These are phyloP conservation scores for Moniliophthora roreri DNA, from an alignment of 1,284 basidiomycete species.

Conservation along the genomic window DNA sequence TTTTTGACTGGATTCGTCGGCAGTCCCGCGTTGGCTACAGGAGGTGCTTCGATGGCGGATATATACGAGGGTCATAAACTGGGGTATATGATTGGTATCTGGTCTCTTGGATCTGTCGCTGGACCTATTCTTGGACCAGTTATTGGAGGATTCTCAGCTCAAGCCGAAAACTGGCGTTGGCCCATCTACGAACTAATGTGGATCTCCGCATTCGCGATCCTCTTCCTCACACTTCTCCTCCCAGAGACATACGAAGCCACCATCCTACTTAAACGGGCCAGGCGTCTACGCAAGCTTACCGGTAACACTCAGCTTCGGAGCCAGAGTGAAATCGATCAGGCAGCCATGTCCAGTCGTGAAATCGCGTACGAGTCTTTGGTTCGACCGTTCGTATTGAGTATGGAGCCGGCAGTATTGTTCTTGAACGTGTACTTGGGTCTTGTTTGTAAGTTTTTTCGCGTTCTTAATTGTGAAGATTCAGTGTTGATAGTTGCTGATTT, in stretches of 20 bases:
- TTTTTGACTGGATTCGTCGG: slow-evolving; percentile 62
- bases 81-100: slow-evolving; percentile 57
- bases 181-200: slow-evolving; percentile 54
- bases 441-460: slow-evolving; percentile 24
- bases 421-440: slow-evolving; percentile 44
- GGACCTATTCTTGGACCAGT: slow-evolving; percentile 49
- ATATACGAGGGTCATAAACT: slow-evolving; percentile 35
- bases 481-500: background rate
- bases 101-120: slow-evolving; percentile 56
- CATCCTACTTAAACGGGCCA: slow-evolving; percentile 39
- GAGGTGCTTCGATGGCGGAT: slow-evolving; percentile 25
- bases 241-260: slow-evolving; percentile 35
- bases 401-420: slow-evolving; percentile 41
- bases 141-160: slow-evolving; percentile 42
- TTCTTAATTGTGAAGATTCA: background rate
- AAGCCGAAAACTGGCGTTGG: slow-evolving; percentile 47
- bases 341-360: slow-evolving; percentile 20
- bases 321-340: slow-evolving; percentile 20
- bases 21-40: slow-evolving; percentile 34
- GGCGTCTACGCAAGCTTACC: slow-evolving; percentile 25
- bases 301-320: slow-evolving; percentile 27
- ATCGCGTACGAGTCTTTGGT: slow-evolving; percentile 31
- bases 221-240: slow-evolving; percentile 6
- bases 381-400: slow-evolving; percentile 39
- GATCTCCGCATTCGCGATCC: slow-evolving; percentile 51